Evolutionary conservation across 2,329 filamentous ascomycete species (phyloP).

Genomic region (Monosporascus sp.): DNA sequence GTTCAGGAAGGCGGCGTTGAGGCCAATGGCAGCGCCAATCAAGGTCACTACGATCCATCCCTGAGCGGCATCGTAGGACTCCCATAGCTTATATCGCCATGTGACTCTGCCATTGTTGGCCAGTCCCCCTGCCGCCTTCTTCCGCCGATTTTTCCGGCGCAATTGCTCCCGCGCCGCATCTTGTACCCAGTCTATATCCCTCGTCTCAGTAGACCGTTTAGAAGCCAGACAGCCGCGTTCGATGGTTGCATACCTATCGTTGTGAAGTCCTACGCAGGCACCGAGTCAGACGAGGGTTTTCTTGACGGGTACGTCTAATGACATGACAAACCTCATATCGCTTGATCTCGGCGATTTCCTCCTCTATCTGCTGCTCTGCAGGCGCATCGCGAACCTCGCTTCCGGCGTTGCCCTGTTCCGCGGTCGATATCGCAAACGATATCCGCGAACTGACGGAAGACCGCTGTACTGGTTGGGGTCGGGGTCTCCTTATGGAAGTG

Average conservation of each 20-base stretch:
- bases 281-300: conserved; percentile 5
- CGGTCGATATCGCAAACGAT: conserved; percentile 61
- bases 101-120: conserved; percentile 65
- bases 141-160: conserved; percentile 70
- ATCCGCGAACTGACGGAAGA: conserved; percentile 61
- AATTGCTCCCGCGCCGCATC: conserved; percentile 89
- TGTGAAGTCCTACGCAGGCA: conserved; percentile 68
- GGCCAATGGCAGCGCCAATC: conserved; percentile 84
- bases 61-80: conserved; percentile 92
- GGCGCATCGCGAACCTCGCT: conserved; percentile 33
- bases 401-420: conserved; percentile 56
- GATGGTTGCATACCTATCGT: conserved; percentile 63
- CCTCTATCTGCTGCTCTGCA: conserved; percentile 70
- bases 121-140: conserved; percentile 65
- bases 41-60: conserved; percentile 97
- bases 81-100: conserved; percentile 76
- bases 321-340: conserved; percentile 68
- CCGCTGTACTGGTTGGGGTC: conserved; percentile 37
- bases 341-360: conserved; percentile 97
- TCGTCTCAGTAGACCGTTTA: conserved; percentile 27
- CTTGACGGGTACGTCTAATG: background rate
- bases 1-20: conserved; percentile 90
- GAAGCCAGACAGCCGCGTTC: conserved; percentile 2
- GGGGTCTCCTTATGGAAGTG: conserved; percentile 17
- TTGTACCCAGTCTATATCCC: conserved; percentile 82